Evolutionary conservation across 306 rosid genomes (phyloP).

Genomic region (Dalbergia oliveri): DNA sequence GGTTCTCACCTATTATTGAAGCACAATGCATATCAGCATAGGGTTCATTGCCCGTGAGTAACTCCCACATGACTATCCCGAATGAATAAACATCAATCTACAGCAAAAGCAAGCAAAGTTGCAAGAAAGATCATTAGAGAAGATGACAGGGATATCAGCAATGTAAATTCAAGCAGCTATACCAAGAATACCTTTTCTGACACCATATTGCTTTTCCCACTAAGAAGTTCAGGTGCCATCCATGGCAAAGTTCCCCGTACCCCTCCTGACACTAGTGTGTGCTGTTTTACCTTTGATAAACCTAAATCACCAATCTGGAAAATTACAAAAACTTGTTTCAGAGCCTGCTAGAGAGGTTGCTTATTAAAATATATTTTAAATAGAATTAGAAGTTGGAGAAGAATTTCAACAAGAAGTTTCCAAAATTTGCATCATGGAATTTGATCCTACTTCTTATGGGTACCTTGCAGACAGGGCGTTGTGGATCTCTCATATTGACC

Average conservation of each 20-base stretch:
- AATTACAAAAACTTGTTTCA: constrained; percentile 41
- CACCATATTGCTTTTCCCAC: constrained; percentile 98
- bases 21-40: constrained; percentile 98
- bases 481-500: constrained; percentile 99
- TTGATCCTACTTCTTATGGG: not conserved
- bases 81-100: constrained; percentile 98
- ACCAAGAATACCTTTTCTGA: constrained; percentile 81
- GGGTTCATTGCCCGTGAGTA: constrained; percentile 97
- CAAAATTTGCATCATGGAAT: not conserved
- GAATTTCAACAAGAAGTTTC: constrained; percentile 5
- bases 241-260: constrained; percentile 99
- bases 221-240: constrained; percentile 99
- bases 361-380: not conserved
- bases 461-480: constrained; percentile 98
- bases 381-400: not conserved
- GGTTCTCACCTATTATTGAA: constrained; percentile 90
- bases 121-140: constrained; percentile 42
- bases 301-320: constrained; percentile 97
- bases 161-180: constrained; percentile 24
- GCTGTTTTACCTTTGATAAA: constrained; percentile 95
- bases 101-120: constrained; percentile 50
- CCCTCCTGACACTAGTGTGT: constrained; percentile 97
- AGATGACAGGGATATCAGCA: constrained; percentile 26
- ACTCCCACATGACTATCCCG: constrained; percentile 99
- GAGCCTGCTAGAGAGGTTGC: constrained; percentile 38